Evolutionary conservation across 2,329 filamentous ascomycete genomes (phyloP).

Genomic region (Neonectria coccinea): DNA sequence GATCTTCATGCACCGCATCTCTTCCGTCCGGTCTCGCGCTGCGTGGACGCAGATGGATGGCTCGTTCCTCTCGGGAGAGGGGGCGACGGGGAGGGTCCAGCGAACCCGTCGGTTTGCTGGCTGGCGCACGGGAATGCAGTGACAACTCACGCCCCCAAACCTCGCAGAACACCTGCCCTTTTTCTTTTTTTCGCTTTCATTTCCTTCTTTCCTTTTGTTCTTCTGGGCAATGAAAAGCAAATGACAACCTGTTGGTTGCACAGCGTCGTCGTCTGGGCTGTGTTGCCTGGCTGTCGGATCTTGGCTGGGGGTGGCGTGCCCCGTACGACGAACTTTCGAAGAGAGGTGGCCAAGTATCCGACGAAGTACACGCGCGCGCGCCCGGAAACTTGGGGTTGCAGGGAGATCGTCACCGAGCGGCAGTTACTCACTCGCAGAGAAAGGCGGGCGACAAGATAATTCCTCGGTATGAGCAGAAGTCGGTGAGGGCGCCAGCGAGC

Average conservation of each 20-base stretch:
- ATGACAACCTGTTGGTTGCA: constrained; percentile 12
- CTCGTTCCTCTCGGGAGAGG: constrained; percentile 12
- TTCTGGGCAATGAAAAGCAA: neutral
- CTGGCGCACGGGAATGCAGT: constrained; percentile 41
- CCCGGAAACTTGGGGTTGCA: neutral
- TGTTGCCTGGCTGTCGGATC: neutral
- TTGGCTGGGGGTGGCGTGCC: constrained; percentile 19
- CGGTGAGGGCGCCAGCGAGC: constrained; percentile 18
- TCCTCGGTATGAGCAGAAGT: constrained; percentile 15
- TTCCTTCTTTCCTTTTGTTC: neutral
- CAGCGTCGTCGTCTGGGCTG: constrained; percentile 10
- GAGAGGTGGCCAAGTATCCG: neutral
- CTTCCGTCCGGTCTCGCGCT: constrained; percentile 19
- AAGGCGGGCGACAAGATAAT: constrained; percentile 4
- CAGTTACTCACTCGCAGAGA: neutral
- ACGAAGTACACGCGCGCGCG: neutral
- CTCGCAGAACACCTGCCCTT: constrained; percentile 32
- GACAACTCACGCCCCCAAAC: constrained; percentile 43
- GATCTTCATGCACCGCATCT: constrained; percentile 18
- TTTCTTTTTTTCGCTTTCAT: constrained; percentile 8
- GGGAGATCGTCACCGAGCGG: constrained; percentile 2
- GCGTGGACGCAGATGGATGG: constrained; percentile 41
- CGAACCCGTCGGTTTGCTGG: constrained; percentile 27
- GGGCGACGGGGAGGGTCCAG: constrained; percentile 11
- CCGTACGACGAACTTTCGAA: neutral